Base-by-base conservation (phyloP, 768 basidiomycete genomes). In the Exidia glandulosa region DNA sequence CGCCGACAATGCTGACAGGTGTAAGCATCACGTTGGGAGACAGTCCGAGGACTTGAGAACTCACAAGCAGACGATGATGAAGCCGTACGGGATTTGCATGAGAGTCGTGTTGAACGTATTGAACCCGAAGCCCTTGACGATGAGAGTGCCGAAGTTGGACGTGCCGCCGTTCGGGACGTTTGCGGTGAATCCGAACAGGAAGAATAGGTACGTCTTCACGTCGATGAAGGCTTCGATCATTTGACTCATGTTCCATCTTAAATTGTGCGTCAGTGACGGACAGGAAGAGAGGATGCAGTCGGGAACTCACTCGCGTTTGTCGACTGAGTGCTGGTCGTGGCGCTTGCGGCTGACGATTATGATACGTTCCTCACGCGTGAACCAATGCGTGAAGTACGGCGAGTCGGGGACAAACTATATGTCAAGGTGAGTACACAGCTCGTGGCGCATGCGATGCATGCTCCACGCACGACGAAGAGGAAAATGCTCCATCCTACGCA, bases 321-420 rank as follows among this genome's bases (percentile, higher is more conserved):
- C 75, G 25, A 73, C 63, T 56, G 71, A 72, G 10, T 70, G 72
- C 62, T 74, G 73, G 56, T 73, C 72, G 25, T 63, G 62, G 32
- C 70, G 55, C 57, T 71, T 60, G 9, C 73, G 63, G 1, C 69
- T 71, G 56, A 73, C 67, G 37, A 70, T 69, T 60, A 73, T 69
- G 37, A 72, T 57, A n/a, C 66, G 65, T 57, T 73, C 72, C 13
- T 73, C 68, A 52, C 67, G 66, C 3, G 65, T 66, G 56, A 74
- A 68, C 58, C 69, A 69, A n/a, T 62, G 36, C 47, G 67, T 63
- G 13, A 68, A 71, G 7, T 68, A 65, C 2, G 70, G 72, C 14
- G 72, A 72, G 61, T 69, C 68, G 31, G 70, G 70, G n/a, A 72
- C 62, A 45, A 66, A 60, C 41, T 45, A 1, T 0, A 13, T 6